Evolutionary conservation across 2,329 filamentous ascomycete genomes (phyloP), one percentile per base, ranked within the genome.

Genomic region (Arachnomyces sp.): DNA sequence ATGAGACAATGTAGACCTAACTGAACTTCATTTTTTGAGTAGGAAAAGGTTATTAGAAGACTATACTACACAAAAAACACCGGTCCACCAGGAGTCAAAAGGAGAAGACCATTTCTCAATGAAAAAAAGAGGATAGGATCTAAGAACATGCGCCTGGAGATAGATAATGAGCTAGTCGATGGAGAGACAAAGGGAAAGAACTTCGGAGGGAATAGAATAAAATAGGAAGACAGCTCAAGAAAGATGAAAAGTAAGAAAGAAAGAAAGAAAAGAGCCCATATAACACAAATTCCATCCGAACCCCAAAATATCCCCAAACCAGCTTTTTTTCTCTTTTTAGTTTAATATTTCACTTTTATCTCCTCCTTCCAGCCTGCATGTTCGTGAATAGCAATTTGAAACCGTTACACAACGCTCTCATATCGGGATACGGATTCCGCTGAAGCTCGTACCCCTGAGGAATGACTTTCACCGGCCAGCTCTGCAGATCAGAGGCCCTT

Each of bases 391-490:
- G 73, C 56, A 90, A 65, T 73, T 96, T 96, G 74, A 96, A 96
- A 4, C 90, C 92, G 66, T 98, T 98, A 72, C 90, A 95, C 47
- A 98, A 71, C 36, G 88, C 87, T 51, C 84, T 77, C 85, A 96
- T 95, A 55, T 96, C 89, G 1, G 92, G 90, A 60, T 98, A 98
- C 38, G 83, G 78, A 51, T 85, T 84, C 51, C 84, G 85, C 66
- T 88, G 80, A 54, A 98, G 74, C 68, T 96, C 88, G 58, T 90
- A 98, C 4, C 86, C 92, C 54, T 93, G 85, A 2, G 92, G 92
- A 13, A 96, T 84, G 29, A 95, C 82, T 53, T 92, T 89, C 48
- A 98, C 86, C 4, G 80, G 78, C 82, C 90, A 89, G 34, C 79
- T 80, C 47, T 84, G 80, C 39, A 90, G 78, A 33, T 72, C 74